phyloP scores from a whole-genome alignment of 2,329 filamentous ascomycete genomes.

The Pestalotiopsis fici region DNA sequence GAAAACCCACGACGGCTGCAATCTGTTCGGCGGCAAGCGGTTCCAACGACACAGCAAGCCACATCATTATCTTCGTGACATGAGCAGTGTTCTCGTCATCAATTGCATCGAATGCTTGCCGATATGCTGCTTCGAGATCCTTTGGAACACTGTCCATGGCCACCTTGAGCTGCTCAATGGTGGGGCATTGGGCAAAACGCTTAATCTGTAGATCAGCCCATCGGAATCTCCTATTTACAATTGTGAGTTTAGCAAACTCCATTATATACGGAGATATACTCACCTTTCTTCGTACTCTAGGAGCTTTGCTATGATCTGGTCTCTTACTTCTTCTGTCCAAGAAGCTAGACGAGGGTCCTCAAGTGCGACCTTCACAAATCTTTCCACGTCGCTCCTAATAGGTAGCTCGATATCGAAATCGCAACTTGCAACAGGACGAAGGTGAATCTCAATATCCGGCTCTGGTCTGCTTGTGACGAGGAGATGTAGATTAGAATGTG shows the following conservation, averaged over 20 bases:
- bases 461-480: constrained; percentile 9
- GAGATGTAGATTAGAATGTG: not conserved
- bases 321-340: not conserved
- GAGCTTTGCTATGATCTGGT: not conserved
- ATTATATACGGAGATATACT: not conserved
- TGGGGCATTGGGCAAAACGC: not conserved
- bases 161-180: not conserved
- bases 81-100: not conserved
- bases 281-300: not conserved
- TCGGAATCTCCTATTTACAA: not conserved
- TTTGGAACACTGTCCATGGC: not conserved
- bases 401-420: not conserved
- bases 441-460: not conserved
- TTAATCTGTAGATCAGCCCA: not conserved
- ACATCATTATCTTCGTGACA: not conserved
- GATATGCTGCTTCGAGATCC: not conserved
- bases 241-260: not conserved
- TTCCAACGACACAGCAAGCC: not conserved
- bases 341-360: not conserved
- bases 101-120: not conserved
- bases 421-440: not conserved
- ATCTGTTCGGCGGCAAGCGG: not conserved
- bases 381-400: not conserved
- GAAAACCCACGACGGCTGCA: not conserved
- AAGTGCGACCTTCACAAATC: not conserved